Base-by-base conservation (phyloP, 2,329 filamentous ascomycete genomes). In the Coleophoma cylindrospora region DNA sequence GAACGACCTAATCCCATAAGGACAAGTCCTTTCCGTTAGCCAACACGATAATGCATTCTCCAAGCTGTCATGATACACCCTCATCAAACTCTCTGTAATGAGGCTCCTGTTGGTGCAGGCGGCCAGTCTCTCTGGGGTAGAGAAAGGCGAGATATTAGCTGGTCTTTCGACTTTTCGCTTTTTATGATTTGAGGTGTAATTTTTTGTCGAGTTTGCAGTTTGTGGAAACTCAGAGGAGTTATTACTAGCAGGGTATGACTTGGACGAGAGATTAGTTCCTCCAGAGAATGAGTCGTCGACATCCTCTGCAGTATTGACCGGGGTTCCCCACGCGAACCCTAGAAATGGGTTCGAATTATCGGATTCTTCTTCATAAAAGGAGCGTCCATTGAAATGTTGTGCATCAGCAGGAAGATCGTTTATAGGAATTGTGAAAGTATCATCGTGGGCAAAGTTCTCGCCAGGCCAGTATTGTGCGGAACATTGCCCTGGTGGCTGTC, bases 31-130 rank as follows among this genome's bases (percentile, higher is more conserved):
- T 52, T 79, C 76, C 0, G 74, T 76, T 15, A 79, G 56, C 76
- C 76, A 80, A 57, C 76, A 79, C 2, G 74, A 73, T 7, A 79
- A 61, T 12, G 72, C 74, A 55, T 77, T 73, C 54, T 79, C 76
- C 54, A 79, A 67, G 32, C 74, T 76, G 53, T 79, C 75, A 54
- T 79, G 76, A 57, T 79, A 80, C 34, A 79, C 72, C 41, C 68
- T 68, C 46, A 78, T 61, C 15, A 78, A 63, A 13, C 63, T 69
- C 38, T 72, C 66, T 1, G 70, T 70, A 49, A 77, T 69, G 22
- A 72, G 66, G 38, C 17, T 15, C 15, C 37, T 13, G 4, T 43
- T 49, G 17, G 45, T 43, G 32, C 14, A 36, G 7, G 8, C 14
- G 10, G 43, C 40, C 4, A 47, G 19, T 19, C 38, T 22, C 22